Percentiles rank a stretch among this genome's conserved stretches.
These are phyloP conservation scores for Trametes cingulata DNA, from an alignment of 768 basidiomycete species.

Conservation along the genomic window DNA sequence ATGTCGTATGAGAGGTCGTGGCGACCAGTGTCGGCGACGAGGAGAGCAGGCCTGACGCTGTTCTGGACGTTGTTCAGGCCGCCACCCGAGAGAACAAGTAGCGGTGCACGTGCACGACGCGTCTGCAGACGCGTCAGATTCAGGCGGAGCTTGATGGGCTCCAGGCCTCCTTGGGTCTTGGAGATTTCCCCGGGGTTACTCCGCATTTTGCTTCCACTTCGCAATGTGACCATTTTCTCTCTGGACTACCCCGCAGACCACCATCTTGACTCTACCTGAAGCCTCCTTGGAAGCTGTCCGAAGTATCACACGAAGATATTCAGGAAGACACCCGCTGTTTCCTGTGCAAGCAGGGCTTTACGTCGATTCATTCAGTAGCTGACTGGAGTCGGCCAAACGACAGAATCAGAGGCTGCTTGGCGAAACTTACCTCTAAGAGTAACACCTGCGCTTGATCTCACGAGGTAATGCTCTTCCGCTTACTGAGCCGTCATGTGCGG, in stretches of 20 bases:
- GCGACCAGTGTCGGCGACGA: neutral
- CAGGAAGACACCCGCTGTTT: too few relatives aligned
- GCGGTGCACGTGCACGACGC: constrained; percentile 8
- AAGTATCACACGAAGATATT: neutral
- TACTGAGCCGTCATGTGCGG: neutral
- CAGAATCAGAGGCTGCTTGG: too few relatives aligned
- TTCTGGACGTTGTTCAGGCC: neutral
- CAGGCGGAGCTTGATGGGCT: neutral
- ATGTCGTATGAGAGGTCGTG: neutral
- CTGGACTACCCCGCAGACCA: neutral
- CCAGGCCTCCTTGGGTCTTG: too few relatives aligned
- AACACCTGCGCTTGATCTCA: neutral
- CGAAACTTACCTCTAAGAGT: too few relatives aligned
- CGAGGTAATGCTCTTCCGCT: neutral
- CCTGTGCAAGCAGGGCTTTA: too few relatives aligned
- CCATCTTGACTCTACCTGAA: neutral
- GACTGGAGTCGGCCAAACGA: too few relatives aligned
- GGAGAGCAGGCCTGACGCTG: neutral
- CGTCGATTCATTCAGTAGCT: too few relatives aligned
- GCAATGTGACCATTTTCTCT: neutral
- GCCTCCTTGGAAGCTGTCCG: neutral
- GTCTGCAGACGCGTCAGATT: neutral
- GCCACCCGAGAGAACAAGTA: neutral
- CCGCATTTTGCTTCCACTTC: neutral
- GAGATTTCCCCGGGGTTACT: neutral